Evolutionary conservation across 1,139 yeast species (phyloP).

Genomic region (Diutina rugosa): DNA sequence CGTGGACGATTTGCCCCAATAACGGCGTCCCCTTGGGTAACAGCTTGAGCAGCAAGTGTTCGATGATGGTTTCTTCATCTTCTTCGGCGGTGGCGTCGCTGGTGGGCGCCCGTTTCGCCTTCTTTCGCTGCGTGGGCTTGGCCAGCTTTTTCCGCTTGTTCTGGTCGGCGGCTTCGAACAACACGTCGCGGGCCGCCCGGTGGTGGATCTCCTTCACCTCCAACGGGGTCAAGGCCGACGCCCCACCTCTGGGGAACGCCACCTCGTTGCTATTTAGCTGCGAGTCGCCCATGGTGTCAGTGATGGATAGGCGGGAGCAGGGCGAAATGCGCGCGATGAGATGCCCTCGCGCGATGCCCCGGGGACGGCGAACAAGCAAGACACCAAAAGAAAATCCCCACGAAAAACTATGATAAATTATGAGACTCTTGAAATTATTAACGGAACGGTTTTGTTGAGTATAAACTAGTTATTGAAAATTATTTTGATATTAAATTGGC

Average conservation of each 20-base stretch:
- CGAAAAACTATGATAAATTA: too few relatives aligned
- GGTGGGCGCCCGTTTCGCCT: constrained; percentile 9
- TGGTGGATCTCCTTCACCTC: constrained; percentile 89
- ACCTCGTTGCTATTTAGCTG: constrained; percentile 25
- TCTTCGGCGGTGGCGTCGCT: constrained; percentile 8
- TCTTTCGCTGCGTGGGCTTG: constrained; percentile 14
- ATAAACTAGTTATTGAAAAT: too few relatives aligned
- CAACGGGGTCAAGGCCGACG: constrained; percentile 70
- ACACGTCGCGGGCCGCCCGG: constrained; percentile 81
- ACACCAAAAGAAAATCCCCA: too few relatives aligned
- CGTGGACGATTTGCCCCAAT: constrained; percentile 59
- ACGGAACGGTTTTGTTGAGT: too few relatives aligned
- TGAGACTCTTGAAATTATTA: too few relatives aligned
- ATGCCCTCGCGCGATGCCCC: neutral
- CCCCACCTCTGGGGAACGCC: constrained; percentile 94
- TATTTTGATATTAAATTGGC: too few relatives aligned
- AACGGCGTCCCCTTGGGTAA: constrained; percentile 60
- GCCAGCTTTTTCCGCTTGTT: neutral
- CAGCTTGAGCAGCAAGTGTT: constrained; percentile 46
- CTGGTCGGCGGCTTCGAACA: constrained; percentile 39
- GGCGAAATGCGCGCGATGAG: neutral
- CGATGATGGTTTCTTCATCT: constrained; percentile 29
- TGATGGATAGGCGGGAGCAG: too few relatives aligned
- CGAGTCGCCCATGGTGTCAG: constrained; percentile 1
- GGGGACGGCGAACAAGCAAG: too few relatives aligned